These are phyloP conservation scores for Apiospora pterosperma DNA, from an alignment of 2,329 filamentous ascomycete genomes.

Conservation along the genomic window DNA sequence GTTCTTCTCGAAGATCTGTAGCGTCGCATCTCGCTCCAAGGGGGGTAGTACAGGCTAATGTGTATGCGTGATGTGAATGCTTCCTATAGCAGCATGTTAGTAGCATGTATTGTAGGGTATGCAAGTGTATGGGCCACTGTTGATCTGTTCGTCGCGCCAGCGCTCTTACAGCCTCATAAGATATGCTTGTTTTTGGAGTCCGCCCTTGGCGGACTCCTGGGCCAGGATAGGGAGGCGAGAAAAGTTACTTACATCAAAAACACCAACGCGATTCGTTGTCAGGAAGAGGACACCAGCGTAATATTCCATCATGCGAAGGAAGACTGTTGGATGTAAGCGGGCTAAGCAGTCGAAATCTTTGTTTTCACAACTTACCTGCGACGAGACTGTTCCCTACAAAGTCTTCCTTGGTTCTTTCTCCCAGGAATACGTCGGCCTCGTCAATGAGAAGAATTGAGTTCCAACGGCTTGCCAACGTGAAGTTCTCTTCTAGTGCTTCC, in stretches of 20 bases:
- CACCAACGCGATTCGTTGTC: constrained; percentile 30
- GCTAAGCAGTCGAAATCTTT: neutral
- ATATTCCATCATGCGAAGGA: constrained; percentile 19
- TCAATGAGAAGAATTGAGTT: neutral
- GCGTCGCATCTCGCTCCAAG: constrained; percentile 6
- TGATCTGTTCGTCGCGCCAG: no score
- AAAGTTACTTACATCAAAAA: constrained; percentile 15
- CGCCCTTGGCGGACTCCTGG: neutral
- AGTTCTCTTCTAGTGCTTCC: neutral
- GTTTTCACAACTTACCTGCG: neutral
- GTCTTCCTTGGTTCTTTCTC: neutral
- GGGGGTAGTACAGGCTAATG: constrained; percentile 27
- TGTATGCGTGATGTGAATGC: constrained; percentile 22
- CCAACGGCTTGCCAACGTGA: constrained; percentile 1
- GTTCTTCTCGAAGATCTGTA: neutral
- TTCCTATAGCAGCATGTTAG: constrained; percentile 6
- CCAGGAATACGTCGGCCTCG: neutral
- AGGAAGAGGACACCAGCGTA: constrained; percentile 34
- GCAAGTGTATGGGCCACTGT: no score
- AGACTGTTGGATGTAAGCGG: neutral
- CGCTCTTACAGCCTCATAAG: no score
- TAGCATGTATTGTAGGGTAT: no score
- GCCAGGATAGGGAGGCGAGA: neutral
- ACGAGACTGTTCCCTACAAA: neutral
- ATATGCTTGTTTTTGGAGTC: no score